A percentile compares a stretch with the other conserved stretches of the same genome.
These are phyloP conservation scores for Cinchona pubescens DNA, from an alignment of 257 asterid species.

Conservation along the genomic window DNA sequence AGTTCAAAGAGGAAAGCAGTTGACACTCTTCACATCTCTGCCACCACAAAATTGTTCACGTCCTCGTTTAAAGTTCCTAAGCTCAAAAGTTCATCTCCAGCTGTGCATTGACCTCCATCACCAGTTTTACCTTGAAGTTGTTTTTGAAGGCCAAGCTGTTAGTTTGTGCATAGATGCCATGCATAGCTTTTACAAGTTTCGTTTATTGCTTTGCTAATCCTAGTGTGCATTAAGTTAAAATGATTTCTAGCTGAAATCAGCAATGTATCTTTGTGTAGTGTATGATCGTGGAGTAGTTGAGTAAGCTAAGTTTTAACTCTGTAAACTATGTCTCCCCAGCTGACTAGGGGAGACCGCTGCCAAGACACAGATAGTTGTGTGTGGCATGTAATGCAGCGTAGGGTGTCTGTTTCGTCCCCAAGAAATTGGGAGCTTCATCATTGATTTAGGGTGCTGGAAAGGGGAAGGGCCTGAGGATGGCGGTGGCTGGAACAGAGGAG, in stretches of 20 bases:
- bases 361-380: not conserved
- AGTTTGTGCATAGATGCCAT: constrained; percentile 8
- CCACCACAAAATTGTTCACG: constrained; percentile 59
- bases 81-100: constrained; percentile 46
- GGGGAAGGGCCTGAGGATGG: too few relatives aligned
- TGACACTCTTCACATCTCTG: constrained; percentile 27
- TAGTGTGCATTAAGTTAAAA: not conserved
- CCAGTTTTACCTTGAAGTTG: not conserved
- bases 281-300: not conserved
- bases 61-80: constrained; percentile 79
- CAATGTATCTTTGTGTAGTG: not conserved
- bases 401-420: not conserved
- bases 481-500: too few relatives aligned
- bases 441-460: too few relatives aligned
- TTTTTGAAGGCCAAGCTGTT: not conserved
- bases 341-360: too few relatives aligned
- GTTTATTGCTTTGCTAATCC: not conserved
- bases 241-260: constrained; percentile 4
- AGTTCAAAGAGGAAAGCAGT: constrained; percentile 49
- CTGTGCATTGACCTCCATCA: constrained; percentile 20
- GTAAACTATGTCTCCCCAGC: not conserved
- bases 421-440: not conserved
- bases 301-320: not conserved
- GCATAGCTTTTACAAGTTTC: not conserved
- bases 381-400: too few relatives aligned